phyloP scores from a whole-genome alignment of 805 yeast genomes.

The Cyberlindnera veronae region DNA sequence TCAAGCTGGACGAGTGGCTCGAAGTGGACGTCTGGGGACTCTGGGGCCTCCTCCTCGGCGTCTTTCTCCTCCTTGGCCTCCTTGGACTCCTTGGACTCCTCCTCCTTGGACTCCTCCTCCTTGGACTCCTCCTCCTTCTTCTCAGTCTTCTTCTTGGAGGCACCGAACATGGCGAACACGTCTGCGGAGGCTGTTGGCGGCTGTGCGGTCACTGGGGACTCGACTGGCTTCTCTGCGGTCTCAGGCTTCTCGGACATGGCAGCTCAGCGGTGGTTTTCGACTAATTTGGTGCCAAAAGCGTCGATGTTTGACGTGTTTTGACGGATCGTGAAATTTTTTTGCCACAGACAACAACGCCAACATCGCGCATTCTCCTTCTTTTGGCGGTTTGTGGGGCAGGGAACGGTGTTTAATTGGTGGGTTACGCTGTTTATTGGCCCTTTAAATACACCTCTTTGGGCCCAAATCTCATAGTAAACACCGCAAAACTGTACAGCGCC shows the following conservation, averaged over 20 bases:
- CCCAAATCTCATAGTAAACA: no score
- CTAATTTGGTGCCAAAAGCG: no score
- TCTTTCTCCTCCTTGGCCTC: constrained; percentile 32
- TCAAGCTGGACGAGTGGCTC: constrained; percentile 95
- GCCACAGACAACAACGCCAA: no score
- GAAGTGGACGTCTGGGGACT: constrained; percentile 67
- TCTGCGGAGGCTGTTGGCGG: constrained; percentile 76
- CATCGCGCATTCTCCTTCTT: no score
- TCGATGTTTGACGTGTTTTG: no score
- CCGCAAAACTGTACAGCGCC: no score
- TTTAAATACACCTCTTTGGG: no score
- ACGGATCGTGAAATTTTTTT: constrained; percentile 11
- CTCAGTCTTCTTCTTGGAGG: constrained; percentile 61
- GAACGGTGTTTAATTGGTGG: no score
- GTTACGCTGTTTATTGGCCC: no score
- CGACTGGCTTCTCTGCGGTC: constrained; percentile 24
- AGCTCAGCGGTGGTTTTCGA: no score
- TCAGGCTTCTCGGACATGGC: constrained; percentile 24
- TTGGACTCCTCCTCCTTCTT: constrained; percentile 31
- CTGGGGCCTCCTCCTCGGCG: constrained; percentile 35
- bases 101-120: constrained; percentile 31
- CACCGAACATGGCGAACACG: constrained; percentile 95
- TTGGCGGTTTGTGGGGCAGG: no score
- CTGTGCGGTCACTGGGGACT: constrained; percentile 32
- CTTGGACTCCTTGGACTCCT: constrained; percentile 37